Evolutionary conservation across 805 yeast species (phyloP).

Genomic region (Hemisphaericaspora nanyangensis): DNA sequence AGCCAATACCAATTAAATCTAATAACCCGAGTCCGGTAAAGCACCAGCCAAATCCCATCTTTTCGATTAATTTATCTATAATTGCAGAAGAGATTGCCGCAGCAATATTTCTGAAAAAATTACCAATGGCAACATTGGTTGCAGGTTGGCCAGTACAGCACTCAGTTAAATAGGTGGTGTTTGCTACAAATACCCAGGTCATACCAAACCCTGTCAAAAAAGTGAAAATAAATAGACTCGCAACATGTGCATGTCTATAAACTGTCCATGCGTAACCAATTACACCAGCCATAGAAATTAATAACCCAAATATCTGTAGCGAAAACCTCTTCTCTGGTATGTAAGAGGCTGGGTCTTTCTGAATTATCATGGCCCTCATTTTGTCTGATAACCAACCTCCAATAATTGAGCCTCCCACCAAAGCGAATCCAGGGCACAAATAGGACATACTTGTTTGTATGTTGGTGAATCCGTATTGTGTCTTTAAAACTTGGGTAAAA

Average conservation of each 20-base stretch:
- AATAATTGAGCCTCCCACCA: constrained; percentile 44
- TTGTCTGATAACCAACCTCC: constrained; percentile 49
- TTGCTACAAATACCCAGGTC: constrained; percentile 53
- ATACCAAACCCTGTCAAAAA: constrained; percentile 50
- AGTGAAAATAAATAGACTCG: constrained; percentile 38
- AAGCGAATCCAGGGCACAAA: constrained; percentile 50
- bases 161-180: constrained; percentile 53
- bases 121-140: constrained; percentile 50
- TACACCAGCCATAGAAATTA: constrained; percentile 41
- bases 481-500: constrained; percentile 37
- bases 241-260: constrained; percentile 31
- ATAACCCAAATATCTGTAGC: constrained; percentile 42
- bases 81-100: constrained; percentile 52
- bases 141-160: constrained; percentile 48
- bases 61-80: constrained; percentile 28
- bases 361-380: constrained; percentile 24
- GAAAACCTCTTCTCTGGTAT: constrained; percentile 47
- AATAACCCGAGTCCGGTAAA: constrained; percentile 48
- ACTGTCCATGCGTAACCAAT: constrained; percentile 53
- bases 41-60: constrained; percentile 51
- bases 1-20: constrained; percentile 14
- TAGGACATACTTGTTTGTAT: constrained; percentile 43
- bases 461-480: constrained; percentile 31
- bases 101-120: constrained; percentile 48
- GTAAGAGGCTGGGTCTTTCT: constrained; percentile 21